Evolutionary conservation across 192 early-diverging fungal species (phyloP).

Genomic region (Backusella tuberculispora): DNA sequence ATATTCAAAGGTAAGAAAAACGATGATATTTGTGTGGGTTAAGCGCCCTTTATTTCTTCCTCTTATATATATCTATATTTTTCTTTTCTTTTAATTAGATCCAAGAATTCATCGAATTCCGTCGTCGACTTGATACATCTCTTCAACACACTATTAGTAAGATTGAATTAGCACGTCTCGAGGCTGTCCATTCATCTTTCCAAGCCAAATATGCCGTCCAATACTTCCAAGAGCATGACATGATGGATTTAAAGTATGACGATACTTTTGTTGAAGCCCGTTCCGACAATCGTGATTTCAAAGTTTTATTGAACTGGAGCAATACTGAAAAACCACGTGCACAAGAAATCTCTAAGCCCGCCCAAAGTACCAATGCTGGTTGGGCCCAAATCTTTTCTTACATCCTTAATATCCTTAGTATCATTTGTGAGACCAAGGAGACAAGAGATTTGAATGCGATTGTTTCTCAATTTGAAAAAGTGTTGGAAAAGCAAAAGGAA

Average conservation of each 20-base stretch:
- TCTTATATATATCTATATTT: conserved; percentile 52
- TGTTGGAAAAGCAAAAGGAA: neutral
- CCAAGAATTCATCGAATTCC: conserved; percentile 86
- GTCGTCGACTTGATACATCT: conserved; percentile 69
- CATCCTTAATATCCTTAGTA: conserved; percentile 42
- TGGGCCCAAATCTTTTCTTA: conserved; percentile 24
- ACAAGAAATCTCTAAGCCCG: conserved; percentile 46
- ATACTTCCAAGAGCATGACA: conserved; percentile 60
- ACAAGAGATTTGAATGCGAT: conserved; percentile 13
- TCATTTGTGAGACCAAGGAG: conserved; percentile 31
- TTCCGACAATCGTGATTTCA: conserved; percentile 77
- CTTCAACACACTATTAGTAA: conserved; percentile 73
- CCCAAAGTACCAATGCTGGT: conserved; percentile 42
- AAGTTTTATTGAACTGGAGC: conserved; percentile 64
- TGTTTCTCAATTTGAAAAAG: conserved; percentile 17
- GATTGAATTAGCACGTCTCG: conserved; percentile 67
- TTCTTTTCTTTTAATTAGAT: conserved; percentile 57
- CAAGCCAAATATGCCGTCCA: conserved; percentile 51
- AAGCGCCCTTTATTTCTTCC: neutral
- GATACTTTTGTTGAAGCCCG: conserved; percentile 46
- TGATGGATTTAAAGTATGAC: conserved; percentile 58
- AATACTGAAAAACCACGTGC: conserved; percentile 34
- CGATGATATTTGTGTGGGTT: neutral
- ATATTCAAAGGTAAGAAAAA: conserved; percentile 75
- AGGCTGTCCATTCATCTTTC: conserved; percentile 55